Percentiles rank a stretch among this genome's conserved stretches.
Evolutionary conservation across 2,329 filamentous ascomycete genomes (phyloP).

Genomic region (Cercospora sojina): DNA sequence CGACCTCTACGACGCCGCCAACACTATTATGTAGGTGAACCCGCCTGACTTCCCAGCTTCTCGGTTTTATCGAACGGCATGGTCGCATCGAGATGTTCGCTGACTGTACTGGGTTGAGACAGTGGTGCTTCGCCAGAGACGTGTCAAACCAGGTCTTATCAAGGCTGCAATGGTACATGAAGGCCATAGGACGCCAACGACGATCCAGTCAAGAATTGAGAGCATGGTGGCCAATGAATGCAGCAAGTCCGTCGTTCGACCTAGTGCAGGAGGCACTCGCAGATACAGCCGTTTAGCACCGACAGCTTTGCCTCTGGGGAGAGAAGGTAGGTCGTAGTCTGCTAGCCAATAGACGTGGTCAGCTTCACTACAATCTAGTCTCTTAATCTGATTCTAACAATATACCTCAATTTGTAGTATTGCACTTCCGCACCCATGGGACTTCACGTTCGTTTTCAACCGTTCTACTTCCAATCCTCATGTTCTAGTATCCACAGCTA

Average conservation of each 20-base stretch:
- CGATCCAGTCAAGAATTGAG: neutral
- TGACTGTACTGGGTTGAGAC: too few relatives aligned
- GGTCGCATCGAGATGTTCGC: too few relatives aligned
- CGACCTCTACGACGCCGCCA: too few relatives aligned
- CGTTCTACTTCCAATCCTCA: neutral
- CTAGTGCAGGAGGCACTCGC: neutral
- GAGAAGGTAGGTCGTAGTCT: neutral
- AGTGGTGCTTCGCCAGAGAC: neutral
- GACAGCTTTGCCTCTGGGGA: neutral
- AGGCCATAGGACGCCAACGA: neutral
- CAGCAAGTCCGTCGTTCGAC: neutral
- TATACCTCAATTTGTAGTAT: neutral
- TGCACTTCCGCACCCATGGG: neutral
- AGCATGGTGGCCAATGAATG: neutral
- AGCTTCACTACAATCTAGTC: neutral
- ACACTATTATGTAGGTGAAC: too few relatives aligned
- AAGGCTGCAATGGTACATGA: neutral
- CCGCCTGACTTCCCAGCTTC: too few relatives aligned
- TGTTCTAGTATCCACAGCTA: neutral
- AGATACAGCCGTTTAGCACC: neutral
- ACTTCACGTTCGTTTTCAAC: neutral
- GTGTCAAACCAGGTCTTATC: neutral
- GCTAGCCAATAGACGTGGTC: neutral
- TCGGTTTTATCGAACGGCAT: too few relatives aligned
- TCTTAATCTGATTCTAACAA: neutral